Base-by-base conservation (phyloP, 169 alveolate genomes). In the Theileria annulata region DNA sequence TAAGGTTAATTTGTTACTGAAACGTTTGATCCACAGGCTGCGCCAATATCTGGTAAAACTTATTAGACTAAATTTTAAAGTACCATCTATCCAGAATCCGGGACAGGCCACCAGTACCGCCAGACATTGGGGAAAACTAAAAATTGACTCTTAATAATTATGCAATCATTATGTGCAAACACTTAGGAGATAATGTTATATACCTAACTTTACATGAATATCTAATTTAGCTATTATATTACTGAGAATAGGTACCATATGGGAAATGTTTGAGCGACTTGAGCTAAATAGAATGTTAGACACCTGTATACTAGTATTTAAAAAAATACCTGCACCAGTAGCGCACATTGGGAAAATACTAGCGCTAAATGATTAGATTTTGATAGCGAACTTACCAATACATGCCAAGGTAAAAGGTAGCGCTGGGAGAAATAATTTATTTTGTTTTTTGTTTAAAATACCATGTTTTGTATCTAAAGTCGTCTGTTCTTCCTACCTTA, bases 21-120 rank as follows among this genome's bases (percentile, higher is more conserved):
- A 15, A 71, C 62, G 21, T 27, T 48, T 28, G 51, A 13, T 21
- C 51, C 62, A 23, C 59, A 77, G 23, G 70, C 69, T 33, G 19
- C 64, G 59, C 12, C 35, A 10, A 71, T 71, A 35, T 74, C 79
- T 74, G 31, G 5, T 19, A 30, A 3, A 25, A n/a, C 37, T 37
- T 6, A 27, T 19, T 33, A 27, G 9, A 17, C 54, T 10, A 19
- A n/a, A 3, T 28, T 13, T 69, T 42, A 51, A 81, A 37, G 75
- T 77, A 42, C 88, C 96, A 33, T 93, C 95, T 19, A 93, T 31
- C 96, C 96, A 93, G 59, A 93, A 93, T 8, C 96, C 96, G 1
- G 96, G 96, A 48, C 96, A 93, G 21, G 96, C 96, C 9, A 93
- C 89, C 17, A 93, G 89, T 21, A 93, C 83, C 27, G 94, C 95